These are phyloP conservation scores for Candida silvatica DNA, from an alignment of 805 yeast genomes.

Conservation along the genomic window DNA sequence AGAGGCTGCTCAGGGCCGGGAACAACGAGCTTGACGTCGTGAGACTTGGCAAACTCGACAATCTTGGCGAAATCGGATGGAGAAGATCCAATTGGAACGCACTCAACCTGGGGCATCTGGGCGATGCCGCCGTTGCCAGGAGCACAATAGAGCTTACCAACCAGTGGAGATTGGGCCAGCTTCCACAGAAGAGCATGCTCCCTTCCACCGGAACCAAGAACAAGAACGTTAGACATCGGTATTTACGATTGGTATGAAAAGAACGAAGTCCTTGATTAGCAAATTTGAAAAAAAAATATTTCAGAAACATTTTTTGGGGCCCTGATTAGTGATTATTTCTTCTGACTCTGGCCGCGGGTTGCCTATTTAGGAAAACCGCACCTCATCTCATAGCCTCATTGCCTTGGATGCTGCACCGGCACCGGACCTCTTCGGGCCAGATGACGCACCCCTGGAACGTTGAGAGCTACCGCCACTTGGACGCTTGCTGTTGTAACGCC, in stretches of 20 bases:
- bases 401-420: too few relatives aligned
- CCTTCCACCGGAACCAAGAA: constrained; percentile 97
- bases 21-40: constrained; percentile 64
- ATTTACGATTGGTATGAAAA: too few relatives aligned
- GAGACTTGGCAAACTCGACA: constrained; percentile 63
- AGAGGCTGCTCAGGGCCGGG: constrained; percentile 99
- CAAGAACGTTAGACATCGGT: constrained; percentile 46
- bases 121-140: constrained; percentile 95
- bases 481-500: too few relatives aligned
- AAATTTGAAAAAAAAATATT: too few relatives aligned
- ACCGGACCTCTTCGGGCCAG: too few relatives aligned
- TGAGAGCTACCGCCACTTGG: too few relatives aligned
- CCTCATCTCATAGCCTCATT: too few relatives aligned
- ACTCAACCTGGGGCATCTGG: constrained; percentile 50
- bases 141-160: constrained; percentile 73
- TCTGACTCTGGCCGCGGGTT: too few relatives aligned
- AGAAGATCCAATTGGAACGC: constrained; percentile 60
- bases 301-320: too few relatives aligned
- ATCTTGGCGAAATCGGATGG: constrained; percentile 62
- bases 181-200: constrained; percentile 97
- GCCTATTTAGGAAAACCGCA: too few relatives aligned
- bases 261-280: too few relatives aligned
- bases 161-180: constrained; percentile 68
- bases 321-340: too few relatives aligned
- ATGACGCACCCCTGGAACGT: background rate